Percentiles rank a stretch among this genome's conserved stretches.
These are phyloP conservation scores for Epichloe glyceriae DNA, from an alignment of 2,329 filamentous ascomycete species.

Conservation along the genomic window DNA sequence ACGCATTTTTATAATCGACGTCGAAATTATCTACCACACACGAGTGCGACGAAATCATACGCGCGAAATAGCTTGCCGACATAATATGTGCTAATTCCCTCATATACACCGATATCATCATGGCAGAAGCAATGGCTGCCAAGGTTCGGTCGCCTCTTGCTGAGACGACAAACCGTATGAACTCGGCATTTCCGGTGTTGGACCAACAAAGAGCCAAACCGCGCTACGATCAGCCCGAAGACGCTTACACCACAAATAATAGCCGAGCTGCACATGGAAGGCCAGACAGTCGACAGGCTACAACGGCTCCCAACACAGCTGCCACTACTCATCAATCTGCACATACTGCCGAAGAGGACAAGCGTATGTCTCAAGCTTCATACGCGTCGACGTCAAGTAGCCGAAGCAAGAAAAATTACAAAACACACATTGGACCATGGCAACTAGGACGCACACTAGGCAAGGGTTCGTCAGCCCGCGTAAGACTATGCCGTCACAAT, in stretches of 20 bases:
- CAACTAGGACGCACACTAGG: slow-evolving; percentile 80
- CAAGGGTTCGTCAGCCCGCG: slow-evolving; percentile 77
- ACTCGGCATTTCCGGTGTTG: slow-evolving; percentile 22
- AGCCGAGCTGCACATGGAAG: slow-evolving; percentile 4
- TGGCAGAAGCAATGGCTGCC: slow-evolving; percentile 20
- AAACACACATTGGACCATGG: slow-evolving; percentile 86
- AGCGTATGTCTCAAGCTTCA: slow-evolving; percentile 28
- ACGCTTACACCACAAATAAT: slow-evolving; percentile 2
- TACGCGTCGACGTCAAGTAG: slow-evolving; percentile 27
- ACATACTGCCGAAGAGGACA: slow-evolving; percentile 20
- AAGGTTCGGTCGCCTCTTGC: slow-evolving; percentile 28
- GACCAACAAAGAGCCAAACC: slow-evolving; percentile 18
- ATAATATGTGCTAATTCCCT: slow-evolving; percentile 24
- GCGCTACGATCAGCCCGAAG: slow-evolving; percentile 14
- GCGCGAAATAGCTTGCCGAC: slow-evolving; percentile 6
- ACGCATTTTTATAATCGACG: background rate
- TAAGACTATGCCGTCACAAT: slow-evolving; percentile 71
- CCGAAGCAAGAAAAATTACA: slow-evolving; percentile 31
- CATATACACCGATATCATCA: slow-evolving; percentile 11
- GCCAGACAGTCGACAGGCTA: background rate
- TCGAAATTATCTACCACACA: slow-evolving; percentile 1
- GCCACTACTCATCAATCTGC: slow-evolving; percentile 11
- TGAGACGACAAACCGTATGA: slow-evolving; percentile 35
- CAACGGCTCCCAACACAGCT: background rate
- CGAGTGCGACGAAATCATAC: slow-evolving; percentile 4